phyloP scores from a whole-genome alignment of 345 rosid genomes.

The Eucalyptus cloeziana region DNA sequence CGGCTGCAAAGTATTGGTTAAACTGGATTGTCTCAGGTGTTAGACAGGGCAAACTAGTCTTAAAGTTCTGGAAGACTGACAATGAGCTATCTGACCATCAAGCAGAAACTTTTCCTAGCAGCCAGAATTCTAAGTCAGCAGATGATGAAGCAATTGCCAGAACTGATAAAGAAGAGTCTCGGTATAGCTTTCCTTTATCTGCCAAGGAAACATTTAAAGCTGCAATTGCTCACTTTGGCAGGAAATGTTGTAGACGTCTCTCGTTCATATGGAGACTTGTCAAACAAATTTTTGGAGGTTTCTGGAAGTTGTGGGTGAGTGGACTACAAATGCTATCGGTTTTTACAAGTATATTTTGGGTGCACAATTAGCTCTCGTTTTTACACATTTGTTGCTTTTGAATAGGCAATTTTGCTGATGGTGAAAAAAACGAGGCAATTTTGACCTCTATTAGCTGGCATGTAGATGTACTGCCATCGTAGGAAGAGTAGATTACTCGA shows the following conservation, averaged over 20 bases:
- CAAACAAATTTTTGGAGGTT: constrained; percentile 31
- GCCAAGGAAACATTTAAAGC: constrained; percentile 76
- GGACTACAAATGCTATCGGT: not conserved
- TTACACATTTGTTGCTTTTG: not conserved
- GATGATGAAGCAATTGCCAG: constrained; percentile 25
- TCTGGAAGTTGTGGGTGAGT: constrained; percentile 78
- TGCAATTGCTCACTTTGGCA: constrained; percentile 46
- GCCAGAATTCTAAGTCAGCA: constrained; percentile 21
- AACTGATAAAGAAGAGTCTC: constrained; percentile 46
- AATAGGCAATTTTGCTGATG: not conserved
- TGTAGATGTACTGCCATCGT: not conserved
- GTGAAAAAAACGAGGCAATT: not conserved
- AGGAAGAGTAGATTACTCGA: not conserved
- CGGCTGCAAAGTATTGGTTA: constrained; percentile 34
- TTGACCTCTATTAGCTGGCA: not conserved
- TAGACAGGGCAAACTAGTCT: constrained; percentile 25
- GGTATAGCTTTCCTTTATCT: constrained; percentile 35
- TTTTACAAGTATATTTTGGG: not conserved
- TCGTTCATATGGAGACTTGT: constrained; percentile 50
- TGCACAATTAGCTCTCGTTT: not conserved
- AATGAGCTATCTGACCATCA: constrained; percentile 31
- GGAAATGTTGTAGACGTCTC: constrained; percentile 66
- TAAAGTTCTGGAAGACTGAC: constrained; percentile 42
- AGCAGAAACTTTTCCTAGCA: constrained; percentile 29
- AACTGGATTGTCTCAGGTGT: constrained; percentile 38